Base-by-base conservation (phyloP, 352 stramenopile species). In the Phytophthora sp. region DNA sequence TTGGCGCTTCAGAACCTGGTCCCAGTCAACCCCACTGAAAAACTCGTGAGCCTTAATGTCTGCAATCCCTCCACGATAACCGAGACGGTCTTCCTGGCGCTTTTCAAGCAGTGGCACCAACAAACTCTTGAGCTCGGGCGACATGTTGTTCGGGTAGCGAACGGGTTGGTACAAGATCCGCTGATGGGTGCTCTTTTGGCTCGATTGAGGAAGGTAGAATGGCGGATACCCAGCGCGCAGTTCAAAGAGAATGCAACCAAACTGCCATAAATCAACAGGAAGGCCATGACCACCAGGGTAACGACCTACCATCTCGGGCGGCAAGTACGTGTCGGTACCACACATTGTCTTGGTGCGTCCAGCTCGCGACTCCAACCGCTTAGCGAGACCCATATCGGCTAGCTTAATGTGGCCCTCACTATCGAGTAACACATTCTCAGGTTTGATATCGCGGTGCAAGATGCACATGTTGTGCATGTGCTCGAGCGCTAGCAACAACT, bases 221-320 rank as follows among this genome's bases (percentile, higher is more conserved):
- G 93, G 94, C 1, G 94, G 94, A 50, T 96, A 96, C 1, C 94
- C 94, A 4, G 88, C 89, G 16, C 91, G 80, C 27, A 98, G 89
- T 70, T 98, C 94, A 61, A 97, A 98, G n/a, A 98, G 76, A 29
- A 98, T 85, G 58, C 89, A 97, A 26, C 94, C 94, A 31, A 98
- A 87, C 70, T 96, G 91, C 94, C 94, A 98, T 81, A 97, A 91
- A 70, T 98, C 94, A 2, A 98, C 94, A 6, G 85, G 66, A 5
- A 96, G 79, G 1, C 93, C 93, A 54, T 98, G 93, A 20, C 89
- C 91, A 18, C 75, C 71, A 11, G 79, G 67, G 53, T 86, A 87
- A 15, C 89, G 83, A 2, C 85, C 78, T 0, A 93, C 85, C 80
- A 98, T 97, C 67, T 98, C 92, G 0, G 90, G 90, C 4, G 91